Conservation (phyloP, 2,329 filamentous ascomycete species). For the Hirsutella rhossiliensis region DNA sequence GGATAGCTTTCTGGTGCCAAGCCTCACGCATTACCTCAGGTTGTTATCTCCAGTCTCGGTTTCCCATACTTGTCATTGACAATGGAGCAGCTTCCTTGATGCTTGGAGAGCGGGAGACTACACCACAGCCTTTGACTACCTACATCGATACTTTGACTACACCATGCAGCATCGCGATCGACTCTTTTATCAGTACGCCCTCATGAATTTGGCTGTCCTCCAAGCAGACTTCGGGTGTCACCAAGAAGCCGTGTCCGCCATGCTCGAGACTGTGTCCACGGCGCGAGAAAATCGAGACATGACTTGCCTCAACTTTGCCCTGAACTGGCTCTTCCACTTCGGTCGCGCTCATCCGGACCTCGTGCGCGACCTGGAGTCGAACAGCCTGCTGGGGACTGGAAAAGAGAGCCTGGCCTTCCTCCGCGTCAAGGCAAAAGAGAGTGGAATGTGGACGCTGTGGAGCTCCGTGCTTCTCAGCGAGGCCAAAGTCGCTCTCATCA, state of each 20-base stretch:
- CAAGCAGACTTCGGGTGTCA: conserved; percentile 93
- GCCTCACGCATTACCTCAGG: conserved; percentile 64
- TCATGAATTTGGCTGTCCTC: conserved; percentile 85
- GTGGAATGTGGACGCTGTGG: conserved; percentile 74
- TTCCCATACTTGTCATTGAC: not conserved
- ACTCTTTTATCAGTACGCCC: conserved; percentile 84
- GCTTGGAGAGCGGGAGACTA: conserved; percentile 88
- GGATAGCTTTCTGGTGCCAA: conserved; percentile 56
- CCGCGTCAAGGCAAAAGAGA: conserved; percentile 74
- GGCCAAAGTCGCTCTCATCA: conserved; percentile 65
- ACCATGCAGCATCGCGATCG: conserved; percentile 78
- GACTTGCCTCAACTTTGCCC: conserved; percentile 83
- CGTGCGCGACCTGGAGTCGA: conserved; percentile 57
- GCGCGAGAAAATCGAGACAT: conserved; percentile 88
- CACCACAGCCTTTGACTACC: conserved; percentile 74
- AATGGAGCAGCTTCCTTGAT: conserved; percentile 60
- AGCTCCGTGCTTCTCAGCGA: conserved; percentile 77
- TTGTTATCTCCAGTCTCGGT: conserved; percentile 15
- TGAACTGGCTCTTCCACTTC: conserved; percentile 94
- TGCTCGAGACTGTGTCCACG: conserved; percentile 92
- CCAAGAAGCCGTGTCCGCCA: conserved; percentile 79
- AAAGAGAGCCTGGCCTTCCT: conserved; percentile 75
- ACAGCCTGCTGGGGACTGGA: conserved; percentile 63
- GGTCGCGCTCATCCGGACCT: conserved; percentile 71
- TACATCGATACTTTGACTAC: conserved; percentile 95